phyloP scores from a whole-genome alignment of 352 stramenopile genomes.

The Plasmopara muralis region DNA sequence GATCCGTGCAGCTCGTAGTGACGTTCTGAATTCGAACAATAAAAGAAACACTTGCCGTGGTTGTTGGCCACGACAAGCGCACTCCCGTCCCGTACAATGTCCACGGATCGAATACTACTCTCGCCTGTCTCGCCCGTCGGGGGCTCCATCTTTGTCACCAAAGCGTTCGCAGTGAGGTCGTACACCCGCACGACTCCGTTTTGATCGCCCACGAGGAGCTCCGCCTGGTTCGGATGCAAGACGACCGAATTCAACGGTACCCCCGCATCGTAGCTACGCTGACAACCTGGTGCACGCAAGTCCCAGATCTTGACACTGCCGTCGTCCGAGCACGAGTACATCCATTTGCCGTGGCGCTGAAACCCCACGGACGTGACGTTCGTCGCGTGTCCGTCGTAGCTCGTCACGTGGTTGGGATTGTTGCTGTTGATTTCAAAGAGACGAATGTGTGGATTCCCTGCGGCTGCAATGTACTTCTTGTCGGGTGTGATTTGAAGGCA shows the following conservation, averaged over 20 bases:
- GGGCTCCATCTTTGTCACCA: slow-evolving; percentile 55
- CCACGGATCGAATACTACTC: slow-evolving; percentile 86
- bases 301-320: slow-evolving; percentile 95
- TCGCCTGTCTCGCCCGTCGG: slow-evolving; percentile 46
- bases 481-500: slow-evolving; percentile 95
- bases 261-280: slow-evolving; percentile 84
- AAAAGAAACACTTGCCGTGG: slow-evolving; percentile 93
- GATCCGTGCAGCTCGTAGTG: slow-evolving; percentile 63
- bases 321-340: slow-evolving; percentile 97
- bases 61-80: slow-evolving; percentile 92
- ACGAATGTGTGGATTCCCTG: slow-evolving; percentile 95
- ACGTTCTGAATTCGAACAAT: slow-evolving; percentile 54
- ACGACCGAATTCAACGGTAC: slow-evolving; percentile 93
- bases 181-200: slow-evolving; percentile 91
- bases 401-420: slow-evolving; percentile 93
- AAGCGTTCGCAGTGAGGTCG: slow-evolving; percentile 79
- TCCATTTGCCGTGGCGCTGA: slow-evolving; percentile 95
- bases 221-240: slow-evolving; percentile 92
- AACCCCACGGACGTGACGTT: slow-evolving; percentile 98
- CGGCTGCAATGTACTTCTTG: slow-evolving; percentile 96
- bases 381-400: slow-evolving; percentile 92
- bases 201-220: slow-evolving; percentile 86
- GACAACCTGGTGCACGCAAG: slow-evolving; percentile 73
- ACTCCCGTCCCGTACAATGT: slow-evolving; percentile 89
- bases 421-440: slow-evolving; percentile 97